Percentiles rank a stretch among this genome's conserved stretches.
These are phyloP conservation scores for Cinchona pubescens DNA, from an alignment of 257 asterid genomes.

Conservation along the genomic window DNA sequence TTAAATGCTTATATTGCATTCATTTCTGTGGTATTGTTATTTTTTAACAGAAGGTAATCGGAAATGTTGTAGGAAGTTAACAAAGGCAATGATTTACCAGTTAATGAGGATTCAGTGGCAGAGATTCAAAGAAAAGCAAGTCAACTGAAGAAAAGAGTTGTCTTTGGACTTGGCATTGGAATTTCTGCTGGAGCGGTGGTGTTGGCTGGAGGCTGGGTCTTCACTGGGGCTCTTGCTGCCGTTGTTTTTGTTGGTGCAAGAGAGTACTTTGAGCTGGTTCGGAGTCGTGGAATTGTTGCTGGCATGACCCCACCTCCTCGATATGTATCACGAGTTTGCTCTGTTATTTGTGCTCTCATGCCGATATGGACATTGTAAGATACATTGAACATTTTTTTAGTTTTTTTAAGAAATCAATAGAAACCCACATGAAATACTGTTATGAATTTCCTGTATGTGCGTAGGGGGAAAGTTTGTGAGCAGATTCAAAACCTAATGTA, in stretches of 20 bases:
- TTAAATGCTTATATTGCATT: neutral
- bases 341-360: constrained; percentile 75
- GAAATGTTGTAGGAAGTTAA: constrained; percentile 64
- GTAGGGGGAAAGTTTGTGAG: neutral
- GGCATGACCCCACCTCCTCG: constrained; percentile 99
- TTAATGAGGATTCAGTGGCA: constrained; percentile 34
- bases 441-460: too few species aligned
- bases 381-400: constrained; percentile 13
- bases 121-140: constrained; percentile 46
- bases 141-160: constrained; percentile 73
- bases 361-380: constrained; percentile 92
- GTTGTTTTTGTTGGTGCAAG: constrained; percentile 76
- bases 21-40: neutral
- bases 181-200: constrained; percentile 79
- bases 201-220: constrained; percentile 93
- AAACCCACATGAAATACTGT: neutral
- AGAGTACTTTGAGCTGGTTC: constrained; percentile 93
- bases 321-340: constrained; percentile 80
- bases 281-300: constrained; percentile 89
- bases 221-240: constrained; percentile 71
- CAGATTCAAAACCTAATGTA: too few species aligned
- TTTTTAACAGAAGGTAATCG: neutral
- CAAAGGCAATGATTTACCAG: constrained; percentile 35
- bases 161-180: constrained; percentile 89
- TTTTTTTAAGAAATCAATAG: neutral